These are phyloP conservation scores for Rhodotorula paludigena DNA, from an alignment of 768 basidiomycete species.

Conservation along the genomic window DNA sequence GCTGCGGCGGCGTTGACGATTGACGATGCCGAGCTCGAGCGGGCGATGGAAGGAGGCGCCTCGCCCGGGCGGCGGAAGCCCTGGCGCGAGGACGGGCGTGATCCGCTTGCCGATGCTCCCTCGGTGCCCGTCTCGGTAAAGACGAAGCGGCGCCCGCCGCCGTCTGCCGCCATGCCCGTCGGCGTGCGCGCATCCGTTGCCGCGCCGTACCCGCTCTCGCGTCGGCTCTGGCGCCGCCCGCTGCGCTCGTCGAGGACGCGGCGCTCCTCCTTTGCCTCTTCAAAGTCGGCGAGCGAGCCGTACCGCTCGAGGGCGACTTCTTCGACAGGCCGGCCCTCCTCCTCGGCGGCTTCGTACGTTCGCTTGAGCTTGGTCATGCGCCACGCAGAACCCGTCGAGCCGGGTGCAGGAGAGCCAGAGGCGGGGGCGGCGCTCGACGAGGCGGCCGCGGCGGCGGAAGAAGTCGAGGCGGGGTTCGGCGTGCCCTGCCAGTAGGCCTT, in stretches of 20 bases:
- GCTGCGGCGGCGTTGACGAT: constrained; percentile 1
- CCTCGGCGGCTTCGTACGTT: constrained; percentile 82
- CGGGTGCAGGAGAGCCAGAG: constrained; percentile 56
- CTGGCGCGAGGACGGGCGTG: constrained; percentile 55
- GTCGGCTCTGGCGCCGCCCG: constrained; percentile 49
- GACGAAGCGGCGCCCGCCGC: constrained; percentile 44
- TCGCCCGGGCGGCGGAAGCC: constrained; percentile 81
- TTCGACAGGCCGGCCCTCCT: constrained; percentile 67
- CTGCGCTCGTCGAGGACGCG: constrained; percentile 78
- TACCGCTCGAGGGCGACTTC: constrained; percentile 84
- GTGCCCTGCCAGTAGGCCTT: constrained; percentile 45
- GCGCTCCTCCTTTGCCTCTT: constrained; percentile 82
- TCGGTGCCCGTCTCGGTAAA: constrained; percentile 44
- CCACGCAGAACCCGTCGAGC: constrained; percentile 91
- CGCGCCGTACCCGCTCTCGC: constrained; percentile 46
- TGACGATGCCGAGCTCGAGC: constrained; percentile 25
- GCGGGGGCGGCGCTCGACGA: constrained; percentile 43
- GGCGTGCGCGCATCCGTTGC: constrained; percentile 5
- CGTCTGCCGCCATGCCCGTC: constrained; percentile 8
- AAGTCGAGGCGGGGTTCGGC: constrained; percentile 49
- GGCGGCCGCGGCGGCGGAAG: constrained; percentile 44
- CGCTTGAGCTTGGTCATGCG: constrained; percentile 93
- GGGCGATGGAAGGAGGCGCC: constrained; percentile 35
- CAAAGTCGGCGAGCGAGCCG: constrained; percentile 74
- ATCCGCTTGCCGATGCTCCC: constrained; percentile 50